phyloP scores from a whole-genome alignment of 495 filamentous ascomycete species.

The Articulospora tetracladia region DNA sequence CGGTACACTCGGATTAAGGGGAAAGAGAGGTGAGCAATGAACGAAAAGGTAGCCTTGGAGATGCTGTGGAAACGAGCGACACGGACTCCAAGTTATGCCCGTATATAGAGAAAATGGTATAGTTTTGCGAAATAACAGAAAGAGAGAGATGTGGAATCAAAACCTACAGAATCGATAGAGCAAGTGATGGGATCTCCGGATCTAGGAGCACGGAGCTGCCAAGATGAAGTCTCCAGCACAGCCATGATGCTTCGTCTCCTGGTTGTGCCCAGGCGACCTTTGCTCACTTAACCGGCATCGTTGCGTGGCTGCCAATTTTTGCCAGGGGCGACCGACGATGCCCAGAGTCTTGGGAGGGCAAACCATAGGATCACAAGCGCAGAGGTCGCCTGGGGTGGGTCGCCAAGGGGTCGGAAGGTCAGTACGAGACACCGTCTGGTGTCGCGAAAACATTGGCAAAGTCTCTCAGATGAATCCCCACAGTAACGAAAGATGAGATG shows the following conservation, averaged over 20 bases:
- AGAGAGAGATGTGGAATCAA: not conserved
- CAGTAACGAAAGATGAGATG: not conserved
- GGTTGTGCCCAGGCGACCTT: constrained; percentile 1
- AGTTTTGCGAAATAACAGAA: not conserved
- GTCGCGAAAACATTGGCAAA: constrained; percentile 12
- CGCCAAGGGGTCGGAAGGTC: constrained; percentile 10
- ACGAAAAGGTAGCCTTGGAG: not conserved
- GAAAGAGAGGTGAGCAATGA: not conserved
- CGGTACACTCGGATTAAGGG: not conserved
- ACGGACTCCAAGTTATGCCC: not conserved
- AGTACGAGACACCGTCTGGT: constrained; percentile 6
- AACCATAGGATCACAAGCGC: constrained; percentile 3
- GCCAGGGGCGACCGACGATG: constrained; percentile 2
- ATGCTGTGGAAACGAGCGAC: constrained; percentile 3
- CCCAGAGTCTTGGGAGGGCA: constrained; percentile 7
- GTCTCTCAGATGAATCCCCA: not conserved
- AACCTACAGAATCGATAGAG: constrained; percentile 1
- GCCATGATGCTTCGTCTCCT: constrained; percentile 7
- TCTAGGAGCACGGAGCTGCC: not conserved
- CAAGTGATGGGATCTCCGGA: not conserved
- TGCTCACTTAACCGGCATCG: not conserved
- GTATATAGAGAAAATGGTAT: not conserved
- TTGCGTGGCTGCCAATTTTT: constrained; percentile 10
- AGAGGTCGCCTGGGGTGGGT: constrained; percentile 1
- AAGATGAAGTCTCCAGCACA: constrained; percentile 10